phyloP scores from a whole-genome alignment of 129 eudicot species.

The Kitagawia praeruptora region DNA sequence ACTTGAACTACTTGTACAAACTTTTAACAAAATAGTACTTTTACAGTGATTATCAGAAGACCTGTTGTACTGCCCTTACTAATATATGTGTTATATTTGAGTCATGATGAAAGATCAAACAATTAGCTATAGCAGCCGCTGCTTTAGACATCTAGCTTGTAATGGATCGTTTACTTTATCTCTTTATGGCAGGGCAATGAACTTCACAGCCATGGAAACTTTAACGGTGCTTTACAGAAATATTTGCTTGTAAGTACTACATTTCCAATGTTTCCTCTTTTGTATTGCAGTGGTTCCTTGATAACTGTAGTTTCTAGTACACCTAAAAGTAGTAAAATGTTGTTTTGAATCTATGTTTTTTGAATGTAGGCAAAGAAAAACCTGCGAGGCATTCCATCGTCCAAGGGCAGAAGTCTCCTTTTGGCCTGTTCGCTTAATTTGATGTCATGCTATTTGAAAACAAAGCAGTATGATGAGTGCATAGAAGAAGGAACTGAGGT shows the following conservation, averaged over 20 bases:
- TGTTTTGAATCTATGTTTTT: background rate
- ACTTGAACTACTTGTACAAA: background rate
- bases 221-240: slow-evolving; percentile 63
- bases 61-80: background rate
- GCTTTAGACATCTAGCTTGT: slow-evolving; percentile 11
- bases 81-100: background rate
- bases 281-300: slow-evolving; percentile 11
- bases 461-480: slow-evolving; percentile 73
- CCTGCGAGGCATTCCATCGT: slow-evolving; percentile 57
- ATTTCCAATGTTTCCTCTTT: background rate
- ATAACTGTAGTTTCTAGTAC: background rate
- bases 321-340: background rate
- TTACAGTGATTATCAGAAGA: background rate
- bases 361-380: slow-evolving; percentile 72
- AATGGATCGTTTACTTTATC: slow-evolving; percentile 6
- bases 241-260: slow-evolving; percentile 63
- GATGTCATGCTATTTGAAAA: slow-evolving; percentile 97
- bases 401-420: slow-evolving; percentile 58
- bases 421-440: slow-evolving; percentile 84
- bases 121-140: background rate
- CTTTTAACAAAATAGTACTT: background rate
- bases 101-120: background rate
- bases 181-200: slow-evolving; percentile 69
- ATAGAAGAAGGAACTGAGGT: slow-evolving; percentile 94
- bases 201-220: slow-evolving; percentile 83